A percentile compares a stretch with the other conserved stretches of the same genome.
Conservation (phyloP, 108 stramenopile species). For the Nitzschia inconspicua region DNA sequence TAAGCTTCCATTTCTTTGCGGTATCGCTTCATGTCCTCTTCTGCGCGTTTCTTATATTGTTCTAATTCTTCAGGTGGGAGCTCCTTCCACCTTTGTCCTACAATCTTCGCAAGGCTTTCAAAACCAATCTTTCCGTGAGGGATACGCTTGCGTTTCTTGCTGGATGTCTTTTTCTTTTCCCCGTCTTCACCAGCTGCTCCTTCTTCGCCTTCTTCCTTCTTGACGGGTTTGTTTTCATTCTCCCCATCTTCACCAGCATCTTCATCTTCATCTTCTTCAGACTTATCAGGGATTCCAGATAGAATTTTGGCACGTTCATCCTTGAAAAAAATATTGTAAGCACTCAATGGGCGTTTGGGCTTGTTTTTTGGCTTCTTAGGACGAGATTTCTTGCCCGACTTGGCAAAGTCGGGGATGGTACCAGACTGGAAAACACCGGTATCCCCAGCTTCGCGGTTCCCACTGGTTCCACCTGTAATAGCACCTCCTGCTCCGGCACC, state of each 20-base stretch:
- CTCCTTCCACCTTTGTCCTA: slow-evolving; percentile 51
- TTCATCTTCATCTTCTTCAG: slow-evolving; percentile 32
- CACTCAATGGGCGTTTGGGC: slow-evolving; percentile 40
- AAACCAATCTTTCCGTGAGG: slow-evolving; percentile 50
- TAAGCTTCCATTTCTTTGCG: slow-evolving; percentile 47
- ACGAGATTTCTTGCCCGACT: slow-evolving; percentile 36
- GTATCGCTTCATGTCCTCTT: slow-evolving; percentile 46
- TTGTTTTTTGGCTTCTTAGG: slow-evolving; percentile 48
- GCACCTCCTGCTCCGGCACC: slow-evolving; percentile 17
- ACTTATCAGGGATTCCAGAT: slow-evolving; percentile 35
- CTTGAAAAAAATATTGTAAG: slow-evolving; percentile 60
- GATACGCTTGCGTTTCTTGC: slow-evolving; percentile 33
- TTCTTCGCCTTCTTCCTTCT: slow-evolving; percentile 10
- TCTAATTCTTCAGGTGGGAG: slow-evolving; percentile 37
- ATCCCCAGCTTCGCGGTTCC: slow-evolving; percentile 24
- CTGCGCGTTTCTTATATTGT: slow-evolving; percentile 47
- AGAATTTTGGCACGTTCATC: slow-evolving; percentile 47
- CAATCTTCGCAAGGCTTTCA: slow-evolving; percentile 49
- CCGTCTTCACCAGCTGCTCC: slow-evolving; percentile 14
- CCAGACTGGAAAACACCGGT: slow-evolving; percentile 35
- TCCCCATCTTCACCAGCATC: slow-evolving; percentile 25
- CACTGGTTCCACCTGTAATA: background rate
- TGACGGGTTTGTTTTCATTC: slow-evolving; percentile 6
- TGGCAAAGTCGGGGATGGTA: slow-evolving; percentile 38
- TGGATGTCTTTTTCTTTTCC: slow-evolving; percentile 16